Base-by-base conservation (phyloP, 768 basidiomycete genomes). In the Termitomyces sp. region DNA sequence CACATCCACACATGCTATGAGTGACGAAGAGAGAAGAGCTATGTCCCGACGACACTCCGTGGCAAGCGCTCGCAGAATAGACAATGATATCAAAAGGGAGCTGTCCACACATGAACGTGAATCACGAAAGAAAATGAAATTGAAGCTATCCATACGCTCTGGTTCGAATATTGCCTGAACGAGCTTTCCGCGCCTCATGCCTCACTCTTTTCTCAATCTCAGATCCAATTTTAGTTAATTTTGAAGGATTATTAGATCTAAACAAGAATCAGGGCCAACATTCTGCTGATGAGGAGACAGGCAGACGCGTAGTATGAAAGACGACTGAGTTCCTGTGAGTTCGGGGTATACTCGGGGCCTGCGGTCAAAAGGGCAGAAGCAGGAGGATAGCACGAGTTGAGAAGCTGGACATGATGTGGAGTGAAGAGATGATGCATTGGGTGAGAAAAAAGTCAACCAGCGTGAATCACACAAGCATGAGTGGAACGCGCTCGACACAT, bases 11-110 rank as follows among this genome's bases (percentile, higher is more conserved):
- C 85, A 85, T 16, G 84, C 76, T 50, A 93, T 76, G 30, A 95
- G 78, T 6, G 86, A 79, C 1, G 86, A 77, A 0, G 91, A 87
- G 57, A 93, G 77, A 43, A 92, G 82, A 32, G 85, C 80, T 47
- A 93, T 85, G 70, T 95, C 93, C 54, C 87, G 82, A 61, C 91
- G 83, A 70, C 95, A 97, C 77, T 96, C 95, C 51, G 86, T 86
- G 5, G 91, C 87, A 51, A 97, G 77, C 26, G 92, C 81, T 59
- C 87, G 86, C 66, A 94, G 80, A 60, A 96, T 91, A 26, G 88
- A 80, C 50, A 97, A 79, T 2, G 93, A 89, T 57, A 96, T 87
- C 33, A 96, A 80, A 36, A 97, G 83, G 28, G 85, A 82, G 18
- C 91, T 93, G 35, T 23, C 61, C 0, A 20, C 4, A 56, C 35